These are phyloP conservation scores for Scenedesmus sp. DNA, from an alignment of 163 green algal species.

Conservation along the genomic window DNA sequence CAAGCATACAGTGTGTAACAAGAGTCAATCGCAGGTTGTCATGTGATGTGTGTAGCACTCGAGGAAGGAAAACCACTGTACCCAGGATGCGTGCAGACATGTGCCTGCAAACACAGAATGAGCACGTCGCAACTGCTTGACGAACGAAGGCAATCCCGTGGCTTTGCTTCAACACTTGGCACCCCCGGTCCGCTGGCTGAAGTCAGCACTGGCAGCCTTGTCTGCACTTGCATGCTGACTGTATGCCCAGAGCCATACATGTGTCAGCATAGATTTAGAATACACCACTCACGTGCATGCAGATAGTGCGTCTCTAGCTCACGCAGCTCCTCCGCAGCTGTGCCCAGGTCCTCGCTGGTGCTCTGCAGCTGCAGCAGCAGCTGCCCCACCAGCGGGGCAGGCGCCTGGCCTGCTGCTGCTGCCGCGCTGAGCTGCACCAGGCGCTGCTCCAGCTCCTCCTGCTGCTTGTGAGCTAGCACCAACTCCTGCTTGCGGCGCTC, in stretches of 20 bases:
- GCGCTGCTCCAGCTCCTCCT: constrained; percentile 40
- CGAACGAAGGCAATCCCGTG: too few species aligned
- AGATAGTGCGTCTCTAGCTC: constrained; percentile 30
- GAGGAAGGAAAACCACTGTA: too few species aligned
- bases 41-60: too few species aligned
- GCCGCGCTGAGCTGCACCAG: neutral
- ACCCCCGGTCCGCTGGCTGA: too few species aligned
- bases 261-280: too few species aligned
- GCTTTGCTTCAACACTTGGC: too few species aligned
- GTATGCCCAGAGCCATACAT: too few species aligned
- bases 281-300: constrained; percentile 34
- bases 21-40: neutral
- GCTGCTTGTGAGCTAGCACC: constrained; percentile 32
- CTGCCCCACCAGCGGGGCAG: neutral
- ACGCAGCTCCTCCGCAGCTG: constrained; percentile 12
- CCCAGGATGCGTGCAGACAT: too few species aligned
- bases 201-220: too few species aligned
- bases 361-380: constrained; percentile 28
- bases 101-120: too few species aligned
- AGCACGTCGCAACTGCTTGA: too few species aligned
- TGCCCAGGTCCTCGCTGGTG: constrained; percentile 14
- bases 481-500: constrained; percentile 11
- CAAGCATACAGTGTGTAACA: neutral
- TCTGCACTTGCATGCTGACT: too few species aligned
- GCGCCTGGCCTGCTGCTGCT: neutral